These are phyloP conservation scores for Colletotrichum lini DNA, from an alignment of 2,329 filamentous ascomycete species.

Conservation along the genomic window DNA sequence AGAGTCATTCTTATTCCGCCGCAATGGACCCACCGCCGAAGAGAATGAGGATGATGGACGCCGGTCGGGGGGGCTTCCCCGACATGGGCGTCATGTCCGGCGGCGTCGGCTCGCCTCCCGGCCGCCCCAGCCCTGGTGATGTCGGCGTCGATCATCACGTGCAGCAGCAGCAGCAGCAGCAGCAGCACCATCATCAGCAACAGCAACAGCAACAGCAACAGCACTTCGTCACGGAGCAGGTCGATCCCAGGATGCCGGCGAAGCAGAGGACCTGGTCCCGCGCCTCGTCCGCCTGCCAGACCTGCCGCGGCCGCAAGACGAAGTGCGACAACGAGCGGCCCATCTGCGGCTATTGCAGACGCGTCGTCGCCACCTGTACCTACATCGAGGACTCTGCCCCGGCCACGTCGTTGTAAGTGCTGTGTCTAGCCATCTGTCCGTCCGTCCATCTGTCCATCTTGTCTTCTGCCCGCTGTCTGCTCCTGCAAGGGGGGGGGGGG, in stretches of 20 bases:
- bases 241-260: constrained; percentile 29
- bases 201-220: too few relatives aligned
- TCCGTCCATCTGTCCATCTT: too few relatives aligned
- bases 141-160: constrained; percentile 25
- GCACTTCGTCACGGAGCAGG: constrained; percentile 4
- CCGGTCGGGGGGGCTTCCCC: constrained; percentile 39
- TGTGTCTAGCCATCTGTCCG: too few relatives aligned
- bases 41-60: constrained; percentile 42
- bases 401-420: constrained; percentile 37
- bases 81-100: constrained; percentile 29
- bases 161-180: too few relatives aligned
- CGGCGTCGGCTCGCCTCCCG: constrained; percentile 17
- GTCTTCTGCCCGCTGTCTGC: too few relatives aligned
- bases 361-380: constrained; percentile 51
- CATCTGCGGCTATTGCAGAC: constrained; percentile 54
- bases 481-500: too few relatives aligned
- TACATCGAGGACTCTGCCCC: constrained; percentile 45
- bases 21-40: constrained; percentile 40
- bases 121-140: background rate
- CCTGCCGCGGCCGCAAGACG: constrained; percentile 54
- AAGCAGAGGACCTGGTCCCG: constrained; percentile 39
- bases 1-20: constrained; percentile 11
- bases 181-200: too few relatives aligned
- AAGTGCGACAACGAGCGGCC: constrained; percentile 57
- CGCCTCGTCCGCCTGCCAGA: constrained; percentile 51